Base-by-base conservation (phyloP, 2,329 filamentous ascomycete species). In the Hypoxylon sp. region DNA sequence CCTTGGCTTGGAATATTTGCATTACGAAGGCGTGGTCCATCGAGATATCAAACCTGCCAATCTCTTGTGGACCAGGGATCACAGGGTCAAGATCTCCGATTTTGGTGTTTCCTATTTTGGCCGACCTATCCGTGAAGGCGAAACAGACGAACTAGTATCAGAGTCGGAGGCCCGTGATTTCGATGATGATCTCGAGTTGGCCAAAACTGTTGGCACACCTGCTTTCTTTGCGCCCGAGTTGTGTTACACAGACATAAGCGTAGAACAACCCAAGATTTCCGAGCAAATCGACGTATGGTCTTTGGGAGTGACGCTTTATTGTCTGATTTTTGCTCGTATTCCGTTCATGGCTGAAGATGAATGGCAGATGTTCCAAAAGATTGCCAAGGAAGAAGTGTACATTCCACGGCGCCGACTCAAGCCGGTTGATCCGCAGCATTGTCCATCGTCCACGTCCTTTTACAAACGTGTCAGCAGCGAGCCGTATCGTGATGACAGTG, bases 31-130 rank as follows among this genome's bases (percentile, higher is more conserved):
- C 14, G 92, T 95, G 46, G 91, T 94, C 25, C 92, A 95, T 74
- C 88, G 92, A 52, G 92, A 95, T 74, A 94, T 95, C 78, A 95
- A 94, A 76, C 92, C 92, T 1, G 94, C 95, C 37, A 98, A 98
- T 76, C 85, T 99, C 5, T 84, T 99, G 5, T 94, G 95, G 83
- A 96, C 93, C 53, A 89, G 83, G 72, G 91, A 94, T 69, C 90
- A 94, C 72, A 89, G 91, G 12, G 93, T 97, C 75, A 99, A 99
- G 83, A 99, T 99, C 65, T 98, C 96, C 4, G 96, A 99, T 76
- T 99, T 99, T 81, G 96, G 96, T 30, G 96, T 99, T 1, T 99
- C 96, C 0, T 99, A 98, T 78, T 93, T 99, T 68, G 96, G 96
- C 27, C 89, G 93, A 53, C 93, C 93, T 1, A 91, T 94, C 62